Evolutionary conservation across 2,329 filamentous ascomycete genomes (phyloP), one percentile per base, ranked within the genome.

Genomic region (Aureobasidium subglaciale): DNA sequence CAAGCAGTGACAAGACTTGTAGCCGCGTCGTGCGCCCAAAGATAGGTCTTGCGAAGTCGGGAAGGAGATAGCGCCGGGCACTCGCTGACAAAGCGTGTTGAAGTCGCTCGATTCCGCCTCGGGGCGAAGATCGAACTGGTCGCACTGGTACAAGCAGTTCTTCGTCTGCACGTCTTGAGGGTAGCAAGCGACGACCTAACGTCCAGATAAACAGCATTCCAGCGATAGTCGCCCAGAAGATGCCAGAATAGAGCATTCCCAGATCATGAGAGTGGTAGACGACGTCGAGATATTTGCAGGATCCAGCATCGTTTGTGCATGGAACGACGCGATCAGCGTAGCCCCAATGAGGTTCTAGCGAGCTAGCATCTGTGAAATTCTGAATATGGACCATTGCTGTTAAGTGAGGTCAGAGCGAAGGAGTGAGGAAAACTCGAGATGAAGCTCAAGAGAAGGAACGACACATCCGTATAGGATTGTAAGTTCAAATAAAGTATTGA

Each of bases 1-100:
- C 68, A 1, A 76, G 66, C 2, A 90, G 71, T 20, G 86, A 74
- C 18, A 82, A 62, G 4, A 90, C 76, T 64, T 90, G 87, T 4
- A 88, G 74, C 18, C 86, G 77, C 0, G 84, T 87, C 1, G 84
- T 83, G 58, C 81, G 77, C 24, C 86, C 85, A 61, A 90, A 89
- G 53, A 88, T 63, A 2, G 78, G 68, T 2, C 77, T 76, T 35
- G 50, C 18, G 53, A 88, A 63, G 61, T 88, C 84, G 0, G 82
- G 82, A 1, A 90, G 77, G 2, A 90, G 73, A 62, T 79, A 76
- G 30, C 71, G 74, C 15, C 81, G 74, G 15, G 68, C 63, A 4
- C 70, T 65, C 0, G 79, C 69, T 13, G 70, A 63, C n/a, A 76
- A 56, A 2, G 79, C 69, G 35, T n/a, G 18, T 20, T 43, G 29